Conservation (phyloP, 1,139 yeast species). For the Arxiozyma bovina region DNA sequence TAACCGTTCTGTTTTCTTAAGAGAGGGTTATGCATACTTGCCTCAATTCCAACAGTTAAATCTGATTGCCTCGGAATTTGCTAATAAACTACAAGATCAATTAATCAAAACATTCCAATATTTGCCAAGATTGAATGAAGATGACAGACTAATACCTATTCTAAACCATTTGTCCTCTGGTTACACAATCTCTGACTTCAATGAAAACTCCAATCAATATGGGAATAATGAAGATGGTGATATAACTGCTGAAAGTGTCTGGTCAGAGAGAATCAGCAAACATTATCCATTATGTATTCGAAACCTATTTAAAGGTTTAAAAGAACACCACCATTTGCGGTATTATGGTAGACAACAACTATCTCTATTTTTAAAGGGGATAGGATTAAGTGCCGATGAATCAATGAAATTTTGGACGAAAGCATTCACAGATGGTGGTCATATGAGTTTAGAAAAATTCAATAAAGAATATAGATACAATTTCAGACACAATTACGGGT, state of each 20-base stretch:
- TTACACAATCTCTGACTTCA: constrained; percentile 51
- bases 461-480: constrained; percentile 83
- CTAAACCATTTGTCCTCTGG: constrained; percentile 71
- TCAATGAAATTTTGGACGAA: constrained; percentile 77
- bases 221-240: constrained; percentile 33
- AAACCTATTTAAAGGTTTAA: constrained; percentile 54
- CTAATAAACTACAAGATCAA: constrained; percentile 43
- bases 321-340: constrained; percentile 60
- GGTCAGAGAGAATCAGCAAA: constrained; percentile 43
- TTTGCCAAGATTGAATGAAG: constrained; percentile 82
- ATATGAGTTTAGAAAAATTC: constrained; percentile 61
- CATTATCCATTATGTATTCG: constrained; percentile 83
- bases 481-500: constrained; percentile 80
- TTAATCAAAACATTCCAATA: constrained; percentile 65
- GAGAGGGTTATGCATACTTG: constrained; percentile 69
- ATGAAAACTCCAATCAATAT: constrained; percentile 30
- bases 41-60: constrained; percentile 75
- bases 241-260: constrained; percentile 57
- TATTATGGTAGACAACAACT: constrained; percentile 81
- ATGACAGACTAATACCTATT: constrained; percentile 78
- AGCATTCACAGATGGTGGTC: constrained; percentile 49
- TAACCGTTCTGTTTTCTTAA: constrained; percentile 56
- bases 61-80: constrained; percentile 59
- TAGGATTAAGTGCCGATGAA: constrained; percentile 81
- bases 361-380: constrained; percentile 76